Conservation (phyloP, 345 rosid genomes). For the Citrus glauca region DNA sequence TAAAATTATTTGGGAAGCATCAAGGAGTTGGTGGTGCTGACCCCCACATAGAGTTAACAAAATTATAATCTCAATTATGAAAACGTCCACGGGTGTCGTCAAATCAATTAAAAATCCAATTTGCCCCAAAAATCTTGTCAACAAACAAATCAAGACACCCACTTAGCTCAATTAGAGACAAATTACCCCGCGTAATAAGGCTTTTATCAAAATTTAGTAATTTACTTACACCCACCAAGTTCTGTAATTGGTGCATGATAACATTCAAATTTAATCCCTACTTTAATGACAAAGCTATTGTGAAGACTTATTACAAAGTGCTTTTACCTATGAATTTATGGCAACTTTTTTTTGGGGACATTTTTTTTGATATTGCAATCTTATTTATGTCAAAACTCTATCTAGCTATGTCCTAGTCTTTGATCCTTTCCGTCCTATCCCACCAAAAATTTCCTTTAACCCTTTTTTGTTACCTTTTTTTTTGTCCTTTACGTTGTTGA, state of each 20-base stretch:
- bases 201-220: neutral
- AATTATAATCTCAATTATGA: neutral
- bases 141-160: neutral
- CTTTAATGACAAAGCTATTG: neutral
- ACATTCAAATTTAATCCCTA: neutral
- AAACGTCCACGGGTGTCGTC: neutral
- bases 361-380: neutral
- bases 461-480: neutral
- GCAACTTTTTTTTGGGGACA: neutral
- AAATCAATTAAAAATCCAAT: neutral
- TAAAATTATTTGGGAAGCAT: neutral
- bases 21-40: neutral
- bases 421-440: constrained; percentile 5
- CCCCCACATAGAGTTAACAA: neutral
- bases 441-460: neutral
- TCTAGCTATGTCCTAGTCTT: neutral
- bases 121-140: neutral
- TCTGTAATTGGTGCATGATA: neutral
- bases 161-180: constrained; percentile 2
- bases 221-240: neutral
- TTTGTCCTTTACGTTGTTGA: neutral
- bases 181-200: constrained; percentile 1
- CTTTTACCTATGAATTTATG: neutral
- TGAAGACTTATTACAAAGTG: neutral
- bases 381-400: neutral